Evolutionary conservation across 2,329 filamentous ascomycete genomes (phyloP).

Genomic region (Neonectria punicea): DNA sequence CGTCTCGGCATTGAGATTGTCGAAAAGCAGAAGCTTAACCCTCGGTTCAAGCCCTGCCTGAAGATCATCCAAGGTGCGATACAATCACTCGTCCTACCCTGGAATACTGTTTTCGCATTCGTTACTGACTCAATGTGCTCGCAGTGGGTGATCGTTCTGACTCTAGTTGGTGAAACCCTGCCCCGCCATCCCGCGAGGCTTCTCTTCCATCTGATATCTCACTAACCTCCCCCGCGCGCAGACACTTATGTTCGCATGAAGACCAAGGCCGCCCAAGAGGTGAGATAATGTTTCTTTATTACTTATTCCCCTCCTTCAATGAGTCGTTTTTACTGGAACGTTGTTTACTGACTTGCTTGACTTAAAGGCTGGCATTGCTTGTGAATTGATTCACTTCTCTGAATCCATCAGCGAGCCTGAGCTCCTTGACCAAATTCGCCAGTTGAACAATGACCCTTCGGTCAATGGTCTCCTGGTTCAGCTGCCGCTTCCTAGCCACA

Average conservation of each 20-base stretch:
- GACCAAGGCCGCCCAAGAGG: conserved; percentile 94
- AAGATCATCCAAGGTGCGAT: conserved; percentile 90
- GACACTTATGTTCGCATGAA: conserved; percentile 99
- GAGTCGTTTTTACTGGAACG: neutral
- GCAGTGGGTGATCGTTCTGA: conserved; percentile 92
- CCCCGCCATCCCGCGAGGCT: conserved; percentile 32
- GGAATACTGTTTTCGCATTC: conserved; percentile 17
- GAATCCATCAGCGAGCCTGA: conserved; percentile 85
- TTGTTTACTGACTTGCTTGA: conserved; percentile 2
- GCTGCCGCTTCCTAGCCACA: conserved; percentile 86
- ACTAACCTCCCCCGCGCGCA: conserved; percentile 57
- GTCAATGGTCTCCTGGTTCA: conserved; percentile 96
- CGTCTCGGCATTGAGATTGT: conserved; percentile 82
- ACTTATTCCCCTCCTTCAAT: conserved; percentile 1
- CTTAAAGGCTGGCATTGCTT: conserved; percentile 85
- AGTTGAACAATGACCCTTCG: conserved; percentile 85
- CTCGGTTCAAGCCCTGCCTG: conserved; percentile 87
- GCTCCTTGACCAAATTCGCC: conserved; percentile 82
- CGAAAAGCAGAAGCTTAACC: conserved; percentile 82
- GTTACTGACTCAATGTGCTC: conserved; percentile 36
- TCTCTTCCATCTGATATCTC: conserved; percentile 18
- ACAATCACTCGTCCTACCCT: conserved; percentile 16
- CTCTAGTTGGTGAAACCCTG: conserved; percentile 69
- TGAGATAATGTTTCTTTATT: conserved; percentile 51
- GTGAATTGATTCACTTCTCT: conserved; percentile 85